Evolutionary conservation across 495 filamentous ascomycete species (phyloP), one percentile per base, ranked within the genome.

Genomic region (Hypoxylon rickii): DNA sequence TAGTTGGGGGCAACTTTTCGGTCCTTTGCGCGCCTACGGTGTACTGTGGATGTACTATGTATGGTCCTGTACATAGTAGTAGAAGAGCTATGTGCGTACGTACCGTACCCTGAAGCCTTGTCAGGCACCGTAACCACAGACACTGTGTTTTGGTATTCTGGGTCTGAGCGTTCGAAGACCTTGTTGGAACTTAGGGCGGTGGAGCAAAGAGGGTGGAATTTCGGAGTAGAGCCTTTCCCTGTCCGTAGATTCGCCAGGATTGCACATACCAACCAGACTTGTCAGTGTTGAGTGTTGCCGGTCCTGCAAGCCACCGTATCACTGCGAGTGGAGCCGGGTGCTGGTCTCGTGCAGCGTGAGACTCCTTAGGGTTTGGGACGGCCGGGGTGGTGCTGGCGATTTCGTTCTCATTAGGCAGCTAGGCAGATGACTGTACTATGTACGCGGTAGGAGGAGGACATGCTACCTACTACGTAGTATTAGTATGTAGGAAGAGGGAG

Each of bases 291-390:
- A n/a, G n/a, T n/a, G n/a, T n/a, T n/a, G n/a, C n/a, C n/a, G n/a
- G n/a, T n/a, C n/a, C 44, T 63, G 61, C 55, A 64, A 64, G 55
- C 55, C 61, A 59, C 61, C 44, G 37, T 64, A 55, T 40, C 61
- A 39, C 24, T 60, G 61, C 61, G 46, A 60, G 61, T 60, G 61
- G 61, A 44, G 39, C 50, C 21, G 16, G 16, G 18, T n/a, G 31
- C 32, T 43, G 55, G 61, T 64, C 61, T 64, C 61, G 61, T 64
- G 61, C 55, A 59, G 55, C 48, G 32, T 64, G 61, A 59, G 61
- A 64, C 54, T 45, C 52, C 53, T 63, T 63, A 38, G 59, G 49
- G 53, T 63, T 63, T 63, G 59, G 59, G 33, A 54, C 29, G 16
- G 44, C 53, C 37, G 48, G 59, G 59, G 19, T 55, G 13, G 47